These are phyloP conservation scores for Pseudozyma thailandica DNA, from an alignment of 1,284 basidiomycete species.

Conservation along the genomic window DNA sequence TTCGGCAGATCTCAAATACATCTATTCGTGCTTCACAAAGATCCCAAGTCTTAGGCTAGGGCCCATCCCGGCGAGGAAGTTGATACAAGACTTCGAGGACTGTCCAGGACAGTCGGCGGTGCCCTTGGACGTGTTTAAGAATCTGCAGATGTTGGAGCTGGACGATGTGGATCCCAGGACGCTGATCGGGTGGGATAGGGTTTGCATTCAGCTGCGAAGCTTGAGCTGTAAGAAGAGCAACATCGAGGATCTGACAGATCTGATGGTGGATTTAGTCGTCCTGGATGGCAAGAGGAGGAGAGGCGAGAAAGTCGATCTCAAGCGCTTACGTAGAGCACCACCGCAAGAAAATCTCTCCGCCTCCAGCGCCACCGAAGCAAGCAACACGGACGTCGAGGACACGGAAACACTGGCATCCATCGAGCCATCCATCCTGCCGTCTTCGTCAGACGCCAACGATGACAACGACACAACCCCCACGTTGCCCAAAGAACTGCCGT, in stretches of 20 bases:
- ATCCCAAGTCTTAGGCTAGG: conserved; percentile 76
- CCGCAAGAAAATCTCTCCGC: conserved; percentile 6
- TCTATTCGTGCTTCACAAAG: conserved; percentile 88
- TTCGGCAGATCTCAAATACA: conserved; percentile 77
- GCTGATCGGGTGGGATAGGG: conserved; percentile 84
- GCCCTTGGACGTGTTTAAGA: conserved; percentile 85
- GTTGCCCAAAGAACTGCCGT: conserved; percentile 71
- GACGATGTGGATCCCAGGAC: conserved; percentile 83
- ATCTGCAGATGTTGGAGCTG: conserved; percentile 78
- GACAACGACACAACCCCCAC: conserved; percentile 71
- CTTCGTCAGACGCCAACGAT: not conserved
- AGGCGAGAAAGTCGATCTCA: conserved; percentile 32
- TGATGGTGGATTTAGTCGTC: conserved; percentile 80
- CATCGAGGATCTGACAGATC: conserved; percentile 81
- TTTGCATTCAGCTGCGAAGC: conserved; percentile 78
- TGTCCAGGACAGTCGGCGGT: conserved; percentile 79
- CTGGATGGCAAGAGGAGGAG: conserved; percentile 72
- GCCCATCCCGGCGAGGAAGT: conserved; percentile 72
- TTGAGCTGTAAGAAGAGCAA: conserved; percentile 81
- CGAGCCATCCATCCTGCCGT: not conserved
- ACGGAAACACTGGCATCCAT: not conserved
- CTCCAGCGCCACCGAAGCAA: not conserved
- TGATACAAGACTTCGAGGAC: conserved; percentile 78
- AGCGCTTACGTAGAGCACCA: conserved; percentile 4
- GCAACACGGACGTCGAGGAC: conserved; percentile 12